Base-by-base conservation (phyloP, 371 early-diverging fungal genomes). In the Lichtheimia hyalospora region DNA sequence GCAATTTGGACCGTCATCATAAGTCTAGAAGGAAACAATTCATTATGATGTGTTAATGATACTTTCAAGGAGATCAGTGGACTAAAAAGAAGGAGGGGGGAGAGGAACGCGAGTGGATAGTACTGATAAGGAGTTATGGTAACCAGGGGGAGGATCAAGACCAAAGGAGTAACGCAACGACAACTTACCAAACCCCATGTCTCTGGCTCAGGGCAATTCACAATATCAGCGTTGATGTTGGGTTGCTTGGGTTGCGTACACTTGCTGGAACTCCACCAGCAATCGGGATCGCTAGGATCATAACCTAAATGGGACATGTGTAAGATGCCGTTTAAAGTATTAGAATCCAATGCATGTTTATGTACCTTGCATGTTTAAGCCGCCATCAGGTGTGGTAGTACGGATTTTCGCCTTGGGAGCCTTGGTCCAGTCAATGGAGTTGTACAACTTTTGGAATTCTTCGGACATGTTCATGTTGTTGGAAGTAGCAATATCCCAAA, bases 1-100 rank as follows among this genome's bases (percentile, higher is more conserved):
- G 61, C 75, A 75, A 61, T 76, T 80, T 24, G 81, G 81, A 28
- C 81, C 81, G 57, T 80, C 81, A 68, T 80, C 81, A 60, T 71
- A 80, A 21, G 77, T 80, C 80, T 74, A 71, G 18, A 43, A 21
- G 25, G 13, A 49, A 57, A 52, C 18, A 27, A 50, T 21, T 39
- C n/a, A 52, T 50, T 21, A 54, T 21, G 34, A 34, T 8, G 10
- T 34, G 34, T 34, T 34, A 34, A 34, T 34, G 34, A 34, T 34
- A 34, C 34, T 20, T 43, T 48, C 23, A 55, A 12, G 50, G 41
- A 28, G 28, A 49, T 20, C 28, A 20, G n/a, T 49, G 28, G 52
- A 59, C 14, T 16, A 34, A 53, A 50, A 60, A 23, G 28, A 28
- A 52, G 44, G 20, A n/a, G n/a, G 14, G 44, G 18, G 10, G 10